These are phyloP conservation scores for Petunia hybrid DNA, from an alignment of 305 asterid species.

Conservation along the genomic window DNA sequence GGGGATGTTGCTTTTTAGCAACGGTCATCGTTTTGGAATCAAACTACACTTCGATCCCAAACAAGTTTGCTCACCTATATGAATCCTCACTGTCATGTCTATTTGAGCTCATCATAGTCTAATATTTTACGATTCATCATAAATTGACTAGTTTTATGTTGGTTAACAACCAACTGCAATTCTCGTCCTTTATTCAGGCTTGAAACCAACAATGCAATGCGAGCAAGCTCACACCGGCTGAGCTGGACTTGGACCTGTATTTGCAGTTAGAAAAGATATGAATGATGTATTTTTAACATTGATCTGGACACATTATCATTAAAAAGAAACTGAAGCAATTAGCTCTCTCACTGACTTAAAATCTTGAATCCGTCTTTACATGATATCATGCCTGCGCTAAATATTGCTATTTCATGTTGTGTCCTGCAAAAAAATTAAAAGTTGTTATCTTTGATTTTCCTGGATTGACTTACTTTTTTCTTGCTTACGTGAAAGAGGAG, in stretches of 20 bases:
- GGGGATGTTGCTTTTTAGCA: background rate
- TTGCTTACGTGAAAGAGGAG: background rate
- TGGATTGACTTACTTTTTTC: background rate
- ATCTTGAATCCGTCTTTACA: background rate
- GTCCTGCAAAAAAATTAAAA: background rate
- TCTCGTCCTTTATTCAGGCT: no score
- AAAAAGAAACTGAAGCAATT: background rate
- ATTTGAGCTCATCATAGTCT: no score
- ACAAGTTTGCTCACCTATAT: no score
- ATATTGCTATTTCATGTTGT: constrained; percentile 6
- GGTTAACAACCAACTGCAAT: no score
- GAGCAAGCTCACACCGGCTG: no score
- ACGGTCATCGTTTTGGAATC: background rate
- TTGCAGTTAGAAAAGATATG: no score
- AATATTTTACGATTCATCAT: no score
- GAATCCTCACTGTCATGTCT: no score
- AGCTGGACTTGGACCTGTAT: no score
- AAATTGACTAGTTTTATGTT: no score
- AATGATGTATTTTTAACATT: background rate
- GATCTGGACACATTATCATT: background rate
- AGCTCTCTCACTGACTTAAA: background rate
- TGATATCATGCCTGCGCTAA: background rate
- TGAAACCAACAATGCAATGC: no score
- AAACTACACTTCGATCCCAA: background rate
- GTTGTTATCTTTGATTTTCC: background rate